These are phyloP conservation scores for Nothophytophthora sp. DNA, from an alignment of 352 stramenopile genomes.

Conservation along the genomic window DNA sequence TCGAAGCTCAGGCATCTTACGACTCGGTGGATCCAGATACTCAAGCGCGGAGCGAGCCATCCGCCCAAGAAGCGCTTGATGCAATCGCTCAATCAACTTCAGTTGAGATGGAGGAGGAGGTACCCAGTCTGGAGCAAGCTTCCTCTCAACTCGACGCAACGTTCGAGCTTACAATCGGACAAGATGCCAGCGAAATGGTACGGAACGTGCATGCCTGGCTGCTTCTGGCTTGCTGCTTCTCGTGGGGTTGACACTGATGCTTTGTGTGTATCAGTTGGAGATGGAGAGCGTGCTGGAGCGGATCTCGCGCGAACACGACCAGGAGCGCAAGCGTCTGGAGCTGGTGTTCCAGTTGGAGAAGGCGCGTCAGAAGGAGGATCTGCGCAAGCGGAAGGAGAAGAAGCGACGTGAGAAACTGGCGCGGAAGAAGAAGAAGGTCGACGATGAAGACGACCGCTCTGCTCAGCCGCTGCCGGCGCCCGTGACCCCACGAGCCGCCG, in stretches of 20 bases:
- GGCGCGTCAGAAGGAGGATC: constrained; percentile 63
- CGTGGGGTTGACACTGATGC: no score
- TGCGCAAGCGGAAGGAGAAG: constrained; percentile 69
- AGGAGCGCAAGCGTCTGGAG: constrained; percentile 61
- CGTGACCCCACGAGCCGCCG: constrained; percentile 12
- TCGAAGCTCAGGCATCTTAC: background rate
- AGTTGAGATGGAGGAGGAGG: constrained; percentile 1
- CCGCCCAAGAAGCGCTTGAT: constrained; percentile 1
- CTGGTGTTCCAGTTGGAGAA: constrained; percentile 71
- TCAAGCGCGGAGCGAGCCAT: constrained; percentile 12
- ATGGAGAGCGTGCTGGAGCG: constrained; percentile 61
- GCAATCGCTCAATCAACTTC: background rate
- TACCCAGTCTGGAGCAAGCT: constrained; percentile 23
- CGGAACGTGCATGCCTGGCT: no score
- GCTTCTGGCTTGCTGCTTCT: no score
- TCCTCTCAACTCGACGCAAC: constrained; percentile 31
- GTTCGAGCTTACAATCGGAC: constrained; percentile 18
- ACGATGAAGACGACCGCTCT: constrained; percentile 8
- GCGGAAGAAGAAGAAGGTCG: constrained; percentile 49
- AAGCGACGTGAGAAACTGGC: constrained; percentile 47
- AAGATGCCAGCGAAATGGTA: constrained; percentile 28
- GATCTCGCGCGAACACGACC: constrained; percentile 69
- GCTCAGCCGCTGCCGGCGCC: constrained; percentile 14
- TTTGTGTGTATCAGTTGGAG: constrained; percentile 30
- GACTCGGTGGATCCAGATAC: background rate